These are phyloP conservation scores for Neocallimastix lanati DNA, from an alignment of 192 early-diverging fungal species.

Conservation along the genomic window DNA sequence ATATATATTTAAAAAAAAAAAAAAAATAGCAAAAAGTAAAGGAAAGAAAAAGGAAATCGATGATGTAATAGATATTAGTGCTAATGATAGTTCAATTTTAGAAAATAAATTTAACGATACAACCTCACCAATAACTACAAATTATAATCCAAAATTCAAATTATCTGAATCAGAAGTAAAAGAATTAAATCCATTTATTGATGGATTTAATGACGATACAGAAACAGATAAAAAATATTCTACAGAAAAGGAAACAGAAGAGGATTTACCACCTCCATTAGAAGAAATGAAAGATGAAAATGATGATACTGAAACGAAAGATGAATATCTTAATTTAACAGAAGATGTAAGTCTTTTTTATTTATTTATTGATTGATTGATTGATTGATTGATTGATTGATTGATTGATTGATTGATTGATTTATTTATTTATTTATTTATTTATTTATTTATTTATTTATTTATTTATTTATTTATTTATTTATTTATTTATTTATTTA, in stretches of 20 bases:
- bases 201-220: background rate
- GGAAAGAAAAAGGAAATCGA: background rate
- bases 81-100: background rate
- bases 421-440: too few species aligned
- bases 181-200: background rate
- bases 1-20: too few species aligned
- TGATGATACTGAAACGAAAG: background rate
- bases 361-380: too few species aligned
- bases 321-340: background rate
- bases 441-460: too few species aligned
- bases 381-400: too few species aligned
- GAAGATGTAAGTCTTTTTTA: background rate
- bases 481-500: too few species aligned
- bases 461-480: too few species aligned
- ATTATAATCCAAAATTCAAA: background rate
- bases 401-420: too few species aligned
- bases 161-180: background rate
- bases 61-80: background rate
- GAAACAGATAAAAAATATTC: background rate
- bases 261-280: background rate
- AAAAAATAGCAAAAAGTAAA: background rate
- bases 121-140: background rate
- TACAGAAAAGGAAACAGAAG: background rate
- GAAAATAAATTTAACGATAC: background rate
- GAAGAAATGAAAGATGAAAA: background rate